Percentiles rank a stretch among this genome's conserved stretches.
Conservation (phyloP, 441 rosid genomes). For the Monsonia emarginata region DNA sequence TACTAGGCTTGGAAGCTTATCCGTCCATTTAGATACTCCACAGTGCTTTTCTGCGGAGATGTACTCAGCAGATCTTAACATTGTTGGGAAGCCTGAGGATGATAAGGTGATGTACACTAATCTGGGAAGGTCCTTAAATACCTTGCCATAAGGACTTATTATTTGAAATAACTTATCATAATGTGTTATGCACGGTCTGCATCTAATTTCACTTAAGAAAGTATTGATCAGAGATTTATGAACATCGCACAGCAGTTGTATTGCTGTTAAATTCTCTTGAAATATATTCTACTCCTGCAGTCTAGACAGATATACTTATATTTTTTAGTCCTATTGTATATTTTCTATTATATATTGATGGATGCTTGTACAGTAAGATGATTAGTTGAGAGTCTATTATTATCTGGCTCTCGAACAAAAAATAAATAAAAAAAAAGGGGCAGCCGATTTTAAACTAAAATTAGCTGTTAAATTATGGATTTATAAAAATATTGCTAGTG, state of each 20-base stretch:
- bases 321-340: neutral
- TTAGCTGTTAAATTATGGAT: neutral
- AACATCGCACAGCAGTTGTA: neutral
- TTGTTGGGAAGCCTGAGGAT: constrained; percentile 92
- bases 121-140: neutral
- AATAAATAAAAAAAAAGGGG: neutral
- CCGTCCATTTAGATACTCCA: constrained; percentile 90
- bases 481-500: neutral
- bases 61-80: constrained; percentile 91
- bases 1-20: constrained; percentile 91
- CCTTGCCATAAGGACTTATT: neutral
- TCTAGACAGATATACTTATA: neutral
- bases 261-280: neutral
- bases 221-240: neutral
- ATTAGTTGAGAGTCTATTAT: neutral
- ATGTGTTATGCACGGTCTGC: neutral
- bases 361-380: neutral
- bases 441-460: neutral
- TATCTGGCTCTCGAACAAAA: neutral
- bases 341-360: neutral
- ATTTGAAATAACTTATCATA: neutral
- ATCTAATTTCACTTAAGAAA: neutral
- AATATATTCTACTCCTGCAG: neutral
- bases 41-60: constrained; percentile 99
- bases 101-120: constrained; percentile 55